Conservation (phyloP, 2,329 filamentous ascomycete genomes). For the Ceratocystis alfenasii region DNA sequence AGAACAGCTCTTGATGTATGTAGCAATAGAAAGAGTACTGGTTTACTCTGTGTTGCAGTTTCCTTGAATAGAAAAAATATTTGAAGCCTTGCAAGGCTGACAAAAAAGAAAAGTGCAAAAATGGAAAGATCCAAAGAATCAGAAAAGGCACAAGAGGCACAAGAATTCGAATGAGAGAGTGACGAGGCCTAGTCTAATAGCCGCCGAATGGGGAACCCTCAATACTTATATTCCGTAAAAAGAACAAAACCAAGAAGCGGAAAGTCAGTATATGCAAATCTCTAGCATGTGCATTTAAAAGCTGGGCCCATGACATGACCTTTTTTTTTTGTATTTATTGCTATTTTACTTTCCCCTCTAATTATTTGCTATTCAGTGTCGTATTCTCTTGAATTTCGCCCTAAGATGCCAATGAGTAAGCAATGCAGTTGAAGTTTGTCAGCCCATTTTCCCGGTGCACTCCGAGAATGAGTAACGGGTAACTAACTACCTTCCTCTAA, state of each 20-base stretch:
- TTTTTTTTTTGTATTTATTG: background rate
- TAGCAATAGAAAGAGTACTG: background rate
- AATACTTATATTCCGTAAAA: background rate
- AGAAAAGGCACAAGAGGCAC: too few species aligned
- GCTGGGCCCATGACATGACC: too few species aligned
- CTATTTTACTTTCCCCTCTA: background rate
- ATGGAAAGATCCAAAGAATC: too few species aligned
- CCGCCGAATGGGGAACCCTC: background rate
- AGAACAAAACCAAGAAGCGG: constrained; percentile 1
- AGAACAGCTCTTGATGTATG: background rate
- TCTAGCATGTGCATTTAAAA: too few species aligned
- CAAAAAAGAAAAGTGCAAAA: background rate
- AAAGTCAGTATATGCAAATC: background rate
- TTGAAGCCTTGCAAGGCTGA: background rate
- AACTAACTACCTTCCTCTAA: background rate
- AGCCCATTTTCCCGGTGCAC: background rate
- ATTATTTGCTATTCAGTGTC: background rate
- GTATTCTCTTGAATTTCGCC: background rate
- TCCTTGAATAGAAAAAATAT: background rate
- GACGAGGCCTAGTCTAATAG: background rate
- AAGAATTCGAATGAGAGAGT: background rate
- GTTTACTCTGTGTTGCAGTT: background rate
- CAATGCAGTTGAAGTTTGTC: background rate
- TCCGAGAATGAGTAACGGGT: background rate
- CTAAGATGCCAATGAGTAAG: background rate